Evolutionary conservation across 2,329 filamentous ascomycete species (phyloP).

Genomic region (Chrysoporthe cubensis): DNA sequence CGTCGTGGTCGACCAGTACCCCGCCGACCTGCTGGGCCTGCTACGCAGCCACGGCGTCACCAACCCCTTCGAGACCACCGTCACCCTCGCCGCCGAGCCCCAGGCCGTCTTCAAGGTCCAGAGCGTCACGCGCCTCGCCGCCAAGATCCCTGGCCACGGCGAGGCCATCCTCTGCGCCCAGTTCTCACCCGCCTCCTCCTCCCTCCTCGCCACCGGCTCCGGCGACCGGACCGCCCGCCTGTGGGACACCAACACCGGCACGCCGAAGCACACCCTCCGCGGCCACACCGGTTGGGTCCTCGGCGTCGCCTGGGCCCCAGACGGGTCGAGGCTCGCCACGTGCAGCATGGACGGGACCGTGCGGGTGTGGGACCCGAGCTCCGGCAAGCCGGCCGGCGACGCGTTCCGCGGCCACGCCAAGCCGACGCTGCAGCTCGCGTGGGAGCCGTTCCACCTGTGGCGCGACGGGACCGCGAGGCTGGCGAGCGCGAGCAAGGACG

Average conservation of each 20-base stretch:
- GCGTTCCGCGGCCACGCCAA: conserved; percentile 83
- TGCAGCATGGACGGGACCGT: conserved; percentile 93
- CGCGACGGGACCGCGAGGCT: conserved; percentile 73
- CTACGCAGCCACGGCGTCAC: conserved; percentile 60
- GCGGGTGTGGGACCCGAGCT: conserved; percentile 85
- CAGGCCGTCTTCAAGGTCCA: conserved; percentile 95
- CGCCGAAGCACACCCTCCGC: conserved; percentile 81
- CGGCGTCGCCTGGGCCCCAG: conserved; percentile 84
- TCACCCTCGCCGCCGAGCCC: conserved; percentile 67
- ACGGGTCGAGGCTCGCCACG: conserved; percentile 79
- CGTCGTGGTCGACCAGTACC: conserved; percentile 59
- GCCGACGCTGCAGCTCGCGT: conserved; percentile 84
- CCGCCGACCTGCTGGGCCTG: conserved; percentile 57
- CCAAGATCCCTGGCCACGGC: conserved; percentile 87
- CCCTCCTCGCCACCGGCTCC: conserved; percentile 81
- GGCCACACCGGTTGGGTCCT: conserved; percentile 92
- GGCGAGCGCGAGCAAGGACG: conserved; percentile 88
- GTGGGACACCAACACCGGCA: conserved; percentile 95
- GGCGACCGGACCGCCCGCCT: conserved; percentile 90
- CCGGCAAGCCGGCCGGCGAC: conserved; percentile 72
- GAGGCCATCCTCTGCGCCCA: conserved; percentile 85
- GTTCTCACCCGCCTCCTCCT: conserved; percentile 80
- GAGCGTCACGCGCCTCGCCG: conserved; percentile 86
- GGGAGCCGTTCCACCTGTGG: conserved; percentile 93
- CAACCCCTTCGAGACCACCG: conserved; percentile 58